These are phyloP conservation scores for Tagetes patula DNA, from an alignment of 129 eudicot genomes.

Conservation along the genomic window DNA sequence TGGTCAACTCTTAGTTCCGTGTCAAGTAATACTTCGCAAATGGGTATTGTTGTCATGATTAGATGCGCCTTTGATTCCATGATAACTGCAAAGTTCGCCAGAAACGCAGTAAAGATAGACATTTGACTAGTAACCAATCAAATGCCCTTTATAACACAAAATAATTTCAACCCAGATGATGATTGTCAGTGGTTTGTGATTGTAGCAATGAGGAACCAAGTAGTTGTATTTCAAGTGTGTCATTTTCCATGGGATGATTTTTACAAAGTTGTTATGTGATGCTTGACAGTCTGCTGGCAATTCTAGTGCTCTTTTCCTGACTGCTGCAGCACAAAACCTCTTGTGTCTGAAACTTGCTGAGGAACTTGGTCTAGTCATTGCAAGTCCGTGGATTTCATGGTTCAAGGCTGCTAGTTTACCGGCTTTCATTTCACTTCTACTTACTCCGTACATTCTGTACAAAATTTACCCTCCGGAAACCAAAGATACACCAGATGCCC, in stretches of 20 bases:
- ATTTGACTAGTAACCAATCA: constrained; percentile 4
- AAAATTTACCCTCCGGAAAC: constrained; percentile 87
- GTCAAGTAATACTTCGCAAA: not conserved
- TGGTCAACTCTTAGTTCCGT: constrained; percentile 4
- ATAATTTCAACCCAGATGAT: not conserved
- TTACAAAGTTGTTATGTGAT: constrained; percentile 29
- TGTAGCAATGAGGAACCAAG: not conserved
- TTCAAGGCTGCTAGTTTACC: constrained; percentile 90
- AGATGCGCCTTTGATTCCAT: not conserved
- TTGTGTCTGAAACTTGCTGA: constrained; percentile 89
- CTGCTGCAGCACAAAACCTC: constrained; percentile 98
- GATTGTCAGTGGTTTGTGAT: not conserved
- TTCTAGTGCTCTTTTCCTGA: constrained; percentile 97
- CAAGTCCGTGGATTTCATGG: constrained; percentile 88
- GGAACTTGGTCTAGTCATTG: constrained; percentile 78
- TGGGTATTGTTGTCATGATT: not conserved
- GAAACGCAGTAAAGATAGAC: not conserved
- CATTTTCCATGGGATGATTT: constrained; percentile 9
- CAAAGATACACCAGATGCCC: constrained; percentile 96
- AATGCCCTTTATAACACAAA: not conserved
- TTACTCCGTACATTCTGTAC: constrained; percentile 76
- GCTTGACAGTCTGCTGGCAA: constrained; percentile 75
- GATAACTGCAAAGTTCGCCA: constrained; percentile 4
- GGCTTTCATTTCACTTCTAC: constrained; percentile 65
- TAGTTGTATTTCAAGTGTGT: not conserved